phyloP scores from a whole-genome alignment of 441 rosid genomes.

The California macrophylla region DNA sequence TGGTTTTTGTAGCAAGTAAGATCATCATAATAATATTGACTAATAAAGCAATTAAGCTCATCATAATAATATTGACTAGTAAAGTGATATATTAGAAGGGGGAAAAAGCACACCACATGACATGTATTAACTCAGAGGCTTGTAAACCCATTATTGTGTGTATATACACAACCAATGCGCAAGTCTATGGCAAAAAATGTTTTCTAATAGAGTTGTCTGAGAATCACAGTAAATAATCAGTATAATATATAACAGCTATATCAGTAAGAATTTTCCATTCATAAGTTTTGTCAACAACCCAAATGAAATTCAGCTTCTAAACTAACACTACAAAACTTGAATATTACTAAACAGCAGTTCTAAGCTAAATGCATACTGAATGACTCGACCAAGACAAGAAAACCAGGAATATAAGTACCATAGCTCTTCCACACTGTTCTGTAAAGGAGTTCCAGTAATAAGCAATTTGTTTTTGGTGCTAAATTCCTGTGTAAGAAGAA shows the following conservation, averaged over 20 bases:
- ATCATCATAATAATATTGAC: no score
- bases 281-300: background rate
- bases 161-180: background rate
- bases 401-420: constrained; percentile 37
- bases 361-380: background rate
- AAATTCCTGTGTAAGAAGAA: constrained; percentile 61
- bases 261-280: background rate
- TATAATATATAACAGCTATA: background rate
- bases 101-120: background rate
- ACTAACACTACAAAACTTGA: background rate
- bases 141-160: background rate
- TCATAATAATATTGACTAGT: background rate
- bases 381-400: background rate
- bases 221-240: background rate
- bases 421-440: constrained; percentile 97
- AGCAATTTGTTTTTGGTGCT: constrained; percentile 94
- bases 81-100: background rate
- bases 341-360: background rate
- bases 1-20: background rate
- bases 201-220: background rate
- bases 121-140: background rate
- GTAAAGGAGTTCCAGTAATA: constrained; percentile 96
- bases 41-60: background rate
- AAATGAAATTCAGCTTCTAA: background rate
- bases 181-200: background rate